phyloP scores from a whole-genome alignment of 139 green algal species.

The Eudorina sp. region DNA sequence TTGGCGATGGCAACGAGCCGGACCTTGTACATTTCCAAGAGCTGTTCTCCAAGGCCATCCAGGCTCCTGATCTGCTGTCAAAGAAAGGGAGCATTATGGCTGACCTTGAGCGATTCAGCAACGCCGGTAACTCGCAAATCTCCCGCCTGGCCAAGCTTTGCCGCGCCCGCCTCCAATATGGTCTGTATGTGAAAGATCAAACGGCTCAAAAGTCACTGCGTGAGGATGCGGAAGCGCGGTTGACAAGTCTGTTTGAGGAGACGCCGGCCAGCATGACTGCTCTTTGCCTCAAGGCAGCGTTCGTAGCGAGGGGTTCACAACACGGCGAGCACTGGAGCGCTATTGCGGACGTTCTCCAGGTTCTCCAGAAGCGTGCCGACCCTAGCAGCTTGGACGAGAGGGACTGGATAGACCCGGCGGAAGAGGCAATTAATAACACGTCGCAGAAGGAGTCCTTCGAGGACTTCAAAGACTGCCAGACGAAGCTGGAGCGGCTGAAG shows the following conservation, averaged over 20 bases:
- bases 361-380: not conserved
- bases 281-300: not conserved
- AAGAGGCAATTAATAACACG: not conserved
- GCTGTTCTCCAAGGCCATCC: not conserved
- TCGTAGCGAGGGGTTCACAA: not conserved
- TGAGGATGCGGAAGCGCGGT: not conserved
- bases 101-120: not conserved
- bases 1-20: not conserved
- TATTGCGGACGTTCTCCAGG: not conserved
- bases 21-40: conserved; percentile 10
- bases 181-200: not conserved
- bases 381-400: not conserved
- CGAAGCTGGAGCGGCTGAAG: not conserved
- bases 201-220: not conserved
- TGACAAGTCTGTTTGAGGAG: not conserved
- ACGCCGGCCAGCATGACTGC: not conserved
- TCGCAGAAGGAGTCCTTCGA: conserved; percentile 1
- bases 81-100: not conserved
- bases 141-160: not conserved
- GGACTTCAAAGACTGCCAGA: not conserved
- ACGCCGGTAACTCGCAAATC: not conserved
- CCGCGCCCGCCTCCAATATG: conserved; percentile 6
- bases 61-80: not conserved
- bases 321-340: not conserved
- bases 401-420: conserved; percentile 5